A percentile compares a stretch with the other conserved stretches of the same genome.
Evolutionary conservation across 352 stramenopile genomes (phyloP).

Genomic region (Phytophthora crassamura): DNA sequence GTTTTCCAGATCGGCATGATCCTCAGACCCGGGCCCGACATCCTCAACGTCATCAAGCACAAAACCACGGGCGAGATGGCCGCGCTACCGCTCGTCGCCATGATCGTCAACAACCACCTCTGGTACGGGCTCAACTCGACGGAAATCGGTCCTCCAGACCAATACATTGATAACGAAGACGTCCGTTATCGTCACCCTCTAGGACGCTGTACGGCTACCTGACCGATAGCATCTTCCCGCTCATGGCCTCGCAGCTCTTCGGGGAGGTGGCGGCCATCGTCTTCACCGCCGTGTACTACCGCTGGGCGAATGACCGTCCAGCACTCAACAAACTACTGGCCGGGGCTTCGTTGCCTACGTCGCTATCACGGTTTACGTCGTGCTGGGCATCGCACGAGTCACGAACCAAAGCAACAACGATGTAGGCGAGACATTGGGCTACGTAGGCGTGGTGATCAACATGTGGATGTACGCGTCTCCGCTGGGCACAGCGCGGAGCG

Average conservation of each 20-base stretch:
- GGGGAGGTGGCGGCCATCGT: constrained; percentile 25
- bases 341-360: constrained; percentile 14
- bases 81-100: constrained; percentile 31
- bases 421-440: constrained; percentile 38
- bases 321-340: constrained; percentile 18
- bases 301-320: constrained; percentile 21
- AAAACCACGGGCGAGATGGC: constrained; percentile 36
- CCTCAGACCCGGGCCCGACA: constrained; percentile 28
- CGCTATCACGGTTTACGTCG: constrained; percentile 40
- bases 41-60: constrained; percentile 25
- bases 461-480: constrained; percentile 43
- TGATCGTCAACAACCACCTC: constrained; percentile 41
- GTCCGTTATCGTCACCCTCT: no score
- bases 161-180: no score
- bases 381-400: constrained; percentile 35
- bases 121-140: no score
- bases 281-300: constrained; percentile 34
- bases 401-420: constrained; percentile 42
- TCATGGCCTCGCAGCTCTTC: constrained; percentile 35
- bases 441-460: constrained; percentile 35
- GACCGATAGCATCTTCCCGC: constrained; percentile 39
- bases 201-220: constrained; percentile 40
- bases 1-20: constrained; percentile 31
- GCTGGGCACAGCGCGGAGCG: constrained; percentile 29
- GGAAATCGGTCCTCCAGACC: no score